These are phyloP conservation scores for Spathaspora sp. DNA, from an alignment of 1,139 yeast species.

Conservation along the genomic window DNA sequence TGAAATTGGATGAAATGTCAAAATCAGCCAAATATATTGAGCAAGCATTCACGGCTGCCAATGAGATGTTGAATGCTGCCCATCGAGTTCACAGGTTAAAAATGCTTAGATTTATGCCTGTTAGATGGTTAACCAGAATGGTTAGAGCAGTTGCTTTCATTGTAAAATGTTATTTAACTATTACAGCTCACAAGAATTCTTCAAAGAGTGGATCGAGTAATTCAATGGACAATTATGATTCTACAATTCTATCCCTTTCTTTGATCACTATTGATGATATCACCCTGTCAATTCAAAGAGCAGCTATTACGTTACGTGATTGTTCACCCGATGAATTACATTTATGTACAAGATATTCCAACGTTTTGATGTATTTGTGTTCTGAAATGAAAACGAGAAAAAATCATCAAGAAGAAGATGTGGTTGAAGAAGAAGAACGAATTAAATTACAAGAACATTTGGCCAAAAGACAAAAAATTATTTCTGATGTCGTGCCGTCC, in stretches of 20 bases:
- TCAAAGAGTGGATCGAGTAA: slow-evolving; percentile 19
- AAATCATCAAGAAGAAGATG: slow-evolving; percentile 8
- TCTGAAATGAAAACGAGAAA: slow-evolving; percentile 61
- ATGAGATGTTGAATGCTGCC: slow-evolving; percentile 72
- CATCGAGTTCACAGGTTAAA: slow-evolving; percentile 66
- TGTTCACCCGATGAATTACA: slow-evolving; percentile 91
- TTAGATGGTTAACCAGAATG: slow-evolving; percentile 83
- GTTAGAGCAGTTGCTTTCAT: slow-evolving; percentile 91
- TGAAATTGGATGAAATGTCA: slow-evolving; percentile 68
- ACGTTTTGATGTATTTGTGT: slow-evolving; percentile 74
- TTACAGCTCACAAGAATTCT: slow-evolving; percentile 49
- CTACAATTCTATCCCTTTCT: slow-evolving; percentile 58
- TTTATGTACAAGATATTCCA: slow-evolving; percentile 76
- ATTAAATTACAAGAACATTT: slow-evolving; percentile 1
- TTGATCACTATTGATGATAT: slow-evolving; percentile 72
- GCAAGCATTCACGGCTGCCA: slow-evolving; percentile 81
- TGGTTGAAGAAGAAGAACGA: slow-evolving; percentile 12
- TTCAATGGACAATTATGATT: slow-evolving; percentile 37
- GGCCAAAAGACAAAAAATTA: neutral
- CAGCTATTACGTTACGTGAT: slow-evolving; percentile 74
- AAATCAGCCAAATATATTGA: slow-evolving; percentile 77
- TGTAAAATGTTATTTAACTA: slow-evolving; percentile 76
- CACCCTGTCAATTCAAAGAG: slow-evolving; percentile 62
- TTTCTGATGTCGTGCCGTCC: neutral
- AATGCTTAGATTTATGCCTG: slow-evolving; percentile 77